Percentiles rank a stretch among this genome's conserved stretches.
Conservation (phyloP, 441 rosid species). For the Viola pubescens region DNA sequence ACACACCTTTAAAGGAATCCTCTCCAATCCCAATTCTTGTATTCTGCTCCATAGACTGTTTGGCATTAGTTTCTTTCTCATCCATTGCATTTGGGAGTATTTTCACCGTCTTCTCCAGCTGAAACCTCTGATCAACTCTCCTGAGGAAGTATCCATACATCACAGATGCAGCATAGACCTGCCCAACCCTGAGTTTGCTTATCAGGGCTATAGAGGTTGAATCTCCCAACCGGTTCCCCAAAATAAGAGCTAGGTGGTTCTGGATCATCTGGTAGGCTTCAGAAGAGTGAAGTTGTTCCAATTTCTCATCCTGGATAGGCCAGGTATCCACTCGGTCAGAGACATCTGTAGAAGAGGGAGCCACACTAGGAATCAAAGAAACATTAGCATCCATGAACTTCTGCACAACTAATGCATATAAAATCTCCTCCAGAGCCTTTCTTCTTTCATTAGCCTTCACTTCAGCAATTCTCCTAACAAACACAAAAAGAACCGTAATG, state of each 20-base stretch:
- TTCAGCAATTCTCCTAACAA: conserved; percentile 80
- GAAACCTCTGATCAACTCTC: conserved; percentile 87
- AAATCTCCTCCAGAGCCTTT: conserved; percentile 70
- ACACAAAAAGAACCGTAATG: conserved; percentile 6
- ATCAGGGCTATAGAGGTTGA: conserved; percentile 54
- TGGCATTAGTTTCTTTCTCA: conserved; percentile 24
- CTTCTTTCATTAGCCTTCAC: conserved; percentile 79
- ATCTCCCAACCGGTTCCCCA: conserved; percentile 60
- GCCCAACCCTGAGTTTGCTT: conserved; percentile 84
- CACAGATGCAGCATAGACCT: conserved; percentile 92
- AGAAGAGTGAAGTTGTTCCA: conserved; percentile 65
- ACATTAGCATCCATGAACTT: conserved; percentile 87
- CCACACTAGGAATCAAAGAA: conserved; percentile 56
- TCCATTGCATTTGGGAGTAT: conserved; percentile 43
- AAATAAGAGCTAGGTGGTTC: conserved; percentile 70
- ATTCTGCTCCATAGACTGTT: conserved; percentile 27
- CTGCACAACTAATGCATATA: conserved; percentile 81
- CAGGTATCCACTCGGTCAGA: conserved; percentile 52
- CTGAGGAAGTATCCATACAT: conserved; percentile 94
- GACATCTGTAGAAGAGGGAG: conserved; percentile 42
- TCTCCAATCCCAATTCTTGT: conserved; percentile 22
- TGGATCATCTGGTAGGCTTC: conserved; percentile 96
- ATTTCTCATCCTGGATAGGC: conserved; percentile 57
- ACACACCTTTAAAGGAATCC: conserved; percentile 28
- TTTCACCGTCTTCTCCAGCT: conserved; percentile 88